Conservation (phyloP, 2,329 filamentous ascomycete species). For the Cladorrhinum sp. region DNA sequence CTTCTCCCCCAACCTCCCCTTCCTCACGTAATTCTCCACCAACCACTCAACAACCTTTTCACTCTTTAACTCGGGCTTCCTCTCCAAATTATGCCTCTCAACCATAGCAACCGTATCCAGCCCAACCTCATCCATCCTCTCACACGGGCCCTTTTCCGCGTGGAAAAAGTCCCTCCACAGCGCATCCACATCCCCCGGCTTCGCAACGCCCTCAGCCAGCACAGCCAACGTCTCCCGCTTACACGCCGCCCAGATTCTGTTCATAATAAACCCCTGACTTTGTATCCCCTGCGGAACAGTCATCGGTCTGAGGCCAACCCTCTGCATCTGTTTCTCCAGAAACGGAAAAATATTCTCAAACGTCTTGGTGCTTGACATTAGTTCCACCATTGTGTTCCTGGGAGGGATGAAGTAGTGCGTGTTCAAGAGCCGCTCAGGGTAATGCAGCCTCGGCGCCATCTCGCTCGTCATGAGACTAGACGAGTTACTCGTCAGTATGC, state of each 20-base stretch:
- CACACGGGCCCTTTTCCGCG: slow-evolving; percentile 31
- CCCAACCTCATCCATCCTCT: slow-evolving; percentile 35
- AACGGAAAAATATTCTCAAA: slow-evolving; percentile 31
- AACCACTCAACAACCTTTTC: slow-evolving; percentile 26
- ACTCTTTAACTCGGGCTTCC: slow-evolving; percentile 16
- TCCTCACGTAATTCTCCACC: slow-evolving; percentile 28
- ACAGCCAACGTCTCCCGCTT: slow-evolving; percentile 36
- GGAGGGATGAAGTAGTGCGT: slow-evolving; percentile 37
- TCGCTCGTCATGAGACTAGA: slow-evolving; percentile 31
- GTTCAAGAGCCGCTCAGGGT: slow-evolving; percentile 32
- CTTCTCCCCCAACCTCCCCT: slow-evolving; percentile 32
- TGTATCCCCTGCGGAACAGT: slow-evolving; percentile 29
- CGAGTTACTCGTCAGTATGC: slow-evolving; percentile 33
- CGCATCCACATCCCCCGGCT: slow-evolving; percentile 33
- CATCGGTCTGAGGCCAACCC: slow-evolving; percentile 31
- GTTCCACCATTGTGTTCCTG: slow-evolving; percentile 32
- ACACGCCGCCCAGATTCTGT: slow-evolving; percentile 36
- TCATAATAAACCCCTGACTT: slow-evolving; percentile 35
- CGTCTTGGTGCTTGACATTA: slow-evolving; percentile 36
- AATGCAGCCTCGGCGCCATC: slow-evolving; percentile 24
- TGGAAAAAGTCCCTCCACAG: slow-evolving; percentile 34
- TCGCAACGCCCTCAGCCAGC: slow-evolving; percentile 32
- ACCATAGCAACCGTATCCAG: slow-evolving; percentile 33
- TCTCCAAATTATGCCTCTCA: slow-evolving; percentile 28
- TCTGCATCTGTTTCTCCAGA: slow-evolving; percentile 28